These are phyloP conservation scores for Boletus semigastroideus DNA, from an alignment of 1,284 basidiomycete species.

Conservation along the genomic window DNA sequence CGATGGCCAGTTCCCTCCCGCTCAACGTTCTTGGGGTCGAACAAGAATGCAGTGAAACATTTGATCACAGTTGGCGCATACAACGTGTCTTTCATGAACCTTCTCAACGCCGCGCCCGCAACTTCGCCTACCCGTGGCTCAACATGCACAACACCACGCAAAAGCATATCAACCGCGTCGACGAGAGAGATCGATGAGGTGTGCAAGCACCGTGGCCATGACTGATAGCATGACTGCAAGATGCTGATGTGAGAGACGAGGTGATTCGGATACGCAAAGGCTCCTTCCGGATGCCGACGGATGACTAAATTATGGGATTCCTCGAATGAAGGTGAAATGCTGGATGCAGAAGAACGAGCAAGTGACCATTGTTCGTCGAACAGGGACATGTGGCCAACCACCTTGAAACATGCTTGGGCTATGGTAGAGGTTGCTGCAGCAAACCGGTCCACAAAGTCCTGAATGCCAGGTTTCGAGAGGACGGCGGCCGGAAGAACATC, in stretches of 20 bases:
- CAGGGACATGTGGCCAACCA: slow-evolving; percentile 76
- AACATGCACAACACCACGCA: slow-evolving; percentile 81
- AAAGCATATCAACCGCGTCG: slow-evolving; percentile 77
- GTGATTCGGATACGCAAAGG: slow-evolving; percentile 69
- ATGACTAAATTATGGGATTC: slow-evolving; percentile 65
- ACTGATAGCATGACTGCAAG: slow-evolving; percentile 78
- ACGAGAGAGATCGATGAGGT: slow-evolving; percentile 46
- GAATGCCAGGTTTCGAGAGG: slow-evolving; percentile 65
- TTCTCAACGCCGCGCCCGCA: slow-evolving; percentile 67
- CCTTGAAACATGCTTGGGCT: slow-evolving; percentile 62
- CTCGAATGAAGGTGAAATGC: slow-evolving; percentile 58
- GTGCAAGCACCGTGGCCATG: slow-evolving; percentile 83
- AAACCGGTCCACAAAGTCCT: slow-evolving; percentile 73
- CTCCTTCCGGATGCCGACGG: slow-evolving; percentile 69
- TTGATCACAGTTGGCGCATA: slow-evolving; percentile 66
- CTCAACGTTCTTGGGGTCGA: slow-evolving; percentile 68
- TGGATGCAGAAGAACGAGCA: slow-evolving; percentile 42
- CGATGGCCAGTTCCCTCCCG: slow-evolving; percentile 65
- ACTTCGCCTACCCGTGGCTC: slow-evolving; percentile 75
- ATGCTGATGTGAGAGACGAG: slow-evolving; percentile 70
- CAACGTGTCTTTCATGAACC: slow-evolving; percentile 67
- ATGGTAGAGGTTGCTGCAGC: slow-evolving; percentile 64
- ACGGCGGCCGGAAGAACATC: slow-evolving; percentile 56
- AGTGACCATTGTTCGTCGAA: slow-evolving; percentile 82
- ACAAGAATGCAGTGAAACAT: slow-evolving; percentile 75